Evolutionary conservation across 495 filamentous ascomycete genomes (phyloP).

Genomic region (Tuber magnatum): DNA sequence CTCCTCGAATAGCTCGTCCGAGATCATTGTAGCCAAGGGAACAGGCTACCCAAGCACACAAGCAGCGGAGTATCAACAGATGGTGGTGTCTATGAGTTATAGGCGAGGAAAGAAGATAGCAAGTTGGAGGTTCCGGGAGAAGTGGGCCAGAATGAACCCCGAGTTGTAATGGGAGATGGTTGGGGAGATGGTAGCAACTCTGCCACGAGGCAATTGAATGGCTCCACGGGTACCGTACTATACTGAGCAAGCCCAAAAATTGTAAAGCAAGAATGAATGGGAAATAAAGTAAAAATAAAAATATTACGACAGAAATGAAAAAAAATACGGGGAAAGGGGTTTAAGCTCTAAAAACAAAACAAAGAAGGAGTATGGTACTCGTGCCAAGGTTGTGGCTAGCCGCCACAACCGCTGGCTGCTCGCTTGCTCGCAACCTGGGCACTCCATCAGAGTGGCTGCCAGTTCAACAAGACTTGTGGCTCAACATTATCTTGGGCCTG

Average conservation of each 20-base stretch:
- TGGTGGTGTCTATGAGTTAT: not conserved
- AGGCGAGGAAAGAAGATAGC: not conserved
- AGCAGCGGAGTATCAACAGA: conserved; percentile 1
- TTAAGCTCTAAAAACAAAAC: conserved; percentile 14
- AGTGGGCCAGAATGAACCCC: not conserved
- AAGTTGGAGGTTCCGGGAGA: not conserved
- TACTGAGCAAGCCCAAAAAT: not conserved
- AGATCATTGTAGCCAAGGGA: conserved; percentile 58
- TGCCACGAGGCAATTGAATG: not conserved
- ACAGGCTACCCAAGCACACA: not conserved
- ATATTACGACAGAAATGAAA: not conserved
- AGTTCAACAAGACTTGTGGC: no score
- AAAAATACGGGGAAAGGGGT: conserved; percentile 1
- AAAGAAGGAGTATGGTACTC: conserved; percentile 22
- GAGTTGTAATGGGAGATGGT: not conserved
- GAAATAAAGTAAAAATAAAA: not conserved
- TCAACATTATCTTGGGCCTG: no score
- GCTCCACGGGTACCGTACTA: not conserved
- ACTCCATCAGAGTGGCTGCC: no score
- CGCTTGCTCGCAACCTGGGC: no score
- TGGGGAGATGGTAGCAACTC: not conserved
- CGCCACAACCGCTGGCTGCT: no score
- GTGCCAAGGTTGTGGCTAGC: no score
- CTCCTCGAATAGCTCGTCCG: conserved; percentile 83
- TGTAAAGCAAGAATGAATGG: not conserved